Percentiles rank a stretch among this genome's conserved stretches.
These are phyloP conservation scores for Harringtonia lauricola DNA, from an alignment of 2,329 filamentous ascomycete species.

Conservation along the genomic window DNA sequence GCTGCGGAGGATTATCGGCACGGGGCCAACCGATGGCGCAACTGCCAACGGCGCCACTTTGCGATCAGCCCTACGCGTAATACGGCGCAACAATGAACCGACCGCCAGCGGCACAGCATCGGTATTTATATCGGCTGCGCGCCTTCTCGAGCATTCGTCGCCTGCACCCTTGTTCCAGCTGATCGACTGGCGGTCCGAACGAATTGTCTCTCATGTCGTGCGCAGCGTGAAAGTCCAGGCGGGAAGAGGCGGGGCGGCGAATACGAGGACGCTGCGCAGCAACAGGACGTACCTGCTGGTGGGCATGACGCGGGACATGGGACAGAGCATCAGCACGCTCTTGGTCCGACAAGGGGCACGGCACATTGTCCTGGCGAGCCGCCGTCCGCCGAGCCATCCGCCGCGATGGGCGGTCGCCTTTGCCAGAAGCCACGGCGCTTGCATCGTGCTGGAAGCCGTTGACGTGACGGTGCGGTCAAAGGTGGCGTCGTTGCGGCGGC, in stretches of 20 bases:
- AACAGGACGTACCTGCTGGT: slow-evolving; percentile 27
- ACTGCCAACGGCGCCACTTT: not conserved
- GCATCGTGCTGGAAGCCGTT: slow-evolving; percentile 14
- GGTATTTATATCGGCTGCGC: too few species aligned
- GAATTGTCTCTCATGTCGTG: slow-evolving; percentile 15
- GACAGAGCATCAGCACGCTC: slow-evolving; percentile 29
- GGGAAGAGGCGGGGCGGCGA: not conserved
- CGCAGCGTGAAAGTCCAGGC: too few species aligned
- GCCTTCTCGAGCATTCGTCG: too few species aligned
- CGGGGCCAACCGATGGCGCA: not conserved
- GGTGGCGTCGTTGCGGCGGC: slow-evolving; percentile 18
- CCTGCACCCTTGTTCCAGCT: slow-evolving; percentile 16
- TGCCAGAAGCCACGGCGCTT: slow-evolving; percentile 10
- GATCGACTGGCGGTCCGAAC: slow-evolving; percentile 27
- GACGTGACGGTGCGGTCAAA: slow-evolving; percentile 18
- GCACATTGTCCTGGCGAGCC: slow-evolving; percentile 27
- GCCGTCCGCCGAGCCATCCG: slow-evolving; percentile 18
- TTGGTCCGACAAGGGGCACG: slow-evolving; percentile 26
- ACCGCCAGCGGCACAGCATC: too few species aligned
- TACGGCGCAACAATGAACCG: not conserved
- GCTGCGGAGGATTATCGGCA: too few species aligned
- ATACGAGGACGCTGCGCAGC: slow-evolving; percentile 16
- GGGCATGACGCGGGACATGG: slow-evolving; percentile 31
- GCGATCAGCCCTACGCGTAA: not conserved
- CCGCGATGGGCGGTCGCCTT: slow-evolving; percentile 23